Evolutionary conservation across 805 yeast genomes (phyloP).

Genomic region (Hanseniaspora guilliermondii): DNA sequence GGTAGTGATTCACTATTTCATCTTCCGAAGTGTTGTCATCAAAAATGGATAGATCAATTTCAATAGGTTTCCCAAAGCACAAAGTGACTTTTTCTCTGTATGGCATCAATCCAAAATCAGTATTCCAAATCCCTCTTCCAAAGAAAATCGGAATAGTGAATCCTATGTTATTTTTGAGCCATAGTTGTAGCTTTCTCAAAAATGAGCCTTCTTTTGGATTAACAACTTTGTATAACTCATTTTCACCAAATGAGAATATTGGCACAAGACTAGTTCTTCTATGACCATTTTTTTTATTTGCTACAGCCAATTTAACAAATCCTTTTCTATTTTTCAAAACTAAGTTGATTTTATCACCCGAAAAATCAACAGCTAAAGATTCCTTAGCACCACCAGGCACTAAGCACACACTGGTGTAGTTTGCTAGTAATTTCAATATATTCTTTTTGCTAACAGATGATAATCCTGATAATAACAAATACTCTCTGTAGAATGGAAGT

Average conservation of each 20-base stretch:
- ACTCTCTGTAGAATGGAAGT: conserved; percentile 78
- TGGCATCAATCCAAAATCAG: conserved; percentile 84
- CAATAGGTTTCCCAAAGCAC: conserved; percentile 59
- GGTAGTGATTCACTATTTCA: conserved; percentile 50
- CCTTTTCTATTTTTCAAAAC: conserved; percentile 74
- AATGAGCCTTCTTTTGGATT: conserved; percentile 34
- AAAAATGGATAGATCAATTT: conserved; percentile 35
- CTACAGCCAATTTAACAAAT: conserved; percentile 63
- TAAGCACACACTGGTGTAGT: conserved; percentile 66
- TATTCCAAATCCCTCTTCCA: conserved; percentile 84
- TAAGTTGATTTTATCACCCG: conserved; percentile 40
- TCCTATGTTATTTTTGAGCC: conserved; percentile 59
- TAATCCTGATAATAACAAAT: conserved; percentile 65
- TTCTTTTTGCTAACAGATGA: conserved; percentile 72
- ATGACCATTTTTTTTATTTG: conserved; percentile 32
- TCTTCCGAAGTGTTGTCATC: conserved; percentile 36
- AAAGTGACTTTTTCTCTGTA: conserved; percentile 68
- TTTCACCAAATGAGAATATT: conserved; percentile 84
- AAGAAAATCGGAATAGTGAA: conserved; percentile 85
- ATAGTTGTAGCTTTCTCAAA: conserved; percentile 48
- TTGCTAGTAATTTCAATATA: conserved; percentile 48
- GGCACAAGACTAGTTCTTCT: conserved; percentile 75
- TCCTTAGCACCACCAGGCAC: conserved; percentile 97
- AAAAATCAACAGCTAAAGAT: conserved; percentile 51
- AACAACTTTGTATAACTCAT: conserved; percentile 42